phyloP scores from a whole-genome alignment of 1,284 basidiomycete species.

The Pseudozyma hubeiensis region DNA sequence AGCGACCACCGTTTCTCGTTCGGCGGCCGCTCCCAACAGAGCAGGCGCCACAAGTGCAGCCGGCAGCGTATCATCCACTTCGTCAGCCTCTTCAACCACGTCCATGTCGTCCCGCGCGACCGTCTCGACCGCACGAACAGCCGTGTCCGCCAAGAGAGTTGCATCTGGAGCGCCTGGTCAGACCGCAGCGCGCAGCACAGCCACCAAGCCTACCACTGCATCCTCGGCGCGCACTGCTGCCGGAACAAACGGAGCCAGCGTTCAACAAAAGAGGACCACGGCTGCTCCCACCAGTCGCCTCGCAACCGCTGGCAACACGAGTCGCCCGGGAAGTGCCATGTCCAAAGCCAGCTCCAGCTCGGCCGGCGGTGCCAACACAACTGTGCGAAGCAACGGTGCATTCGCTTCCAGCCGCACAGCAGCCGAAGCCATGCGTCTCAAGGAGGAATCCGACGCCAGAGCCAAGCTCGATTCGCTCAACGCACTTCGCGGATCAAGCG shows the following conservation, averaged over 20 bases:
- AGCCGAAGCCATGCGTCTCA: slow-evolving; percentile 38
- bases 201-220: slow-evolving; percentile 12
- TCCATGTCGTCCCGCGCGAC: slow-evolving; percentile 35
- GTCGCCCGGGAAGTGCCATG: slow-evolving; percentile 44
- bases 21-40: slow-evolving; percentile 19
- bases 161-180: slow-evolving; percentile 23
- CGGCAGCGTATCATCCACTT: slow-evolving; percentile 44
- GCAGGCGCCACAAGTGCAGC: slow-evolving; percentile 40
- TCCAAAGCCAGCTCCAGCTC: slow-evolving; percentile 45
- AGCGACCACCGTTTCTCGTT: slow-evolving; percentile 1
- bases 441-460: slow-evolving; percentile 27
- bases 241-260: slow-evolving; percentile 12
- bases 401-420: slow-evolving; percentile 31
- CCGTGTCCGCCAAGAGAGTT: slow-evolving; percentile 28
- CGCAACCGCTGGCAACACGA: slow-evolving; percentile 12
- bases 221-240: slow-evolving; percentile 5
- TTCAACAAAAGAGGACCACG: slow-evolving; percentile 10
- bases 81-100: slow-evolving; percentile 27
- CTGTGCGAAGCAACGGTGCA: slow-evolving; percentile 20
- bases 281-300: slow-evolving; percentile 8
- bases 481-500: slow-evolving; percentile 18
- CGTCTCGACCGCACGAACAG: slow-evolving; percentile 38
- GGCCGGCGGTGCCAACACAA: slow-evolving; percentile 5
- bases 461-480: slow-evolving; percentile 25
- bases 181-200: slow-evolving; percentile 5